Evolutionary conservation across 768 basidiomycete species (phyloP).

Genomic region (Ephemerocybe angulata): DNA sequence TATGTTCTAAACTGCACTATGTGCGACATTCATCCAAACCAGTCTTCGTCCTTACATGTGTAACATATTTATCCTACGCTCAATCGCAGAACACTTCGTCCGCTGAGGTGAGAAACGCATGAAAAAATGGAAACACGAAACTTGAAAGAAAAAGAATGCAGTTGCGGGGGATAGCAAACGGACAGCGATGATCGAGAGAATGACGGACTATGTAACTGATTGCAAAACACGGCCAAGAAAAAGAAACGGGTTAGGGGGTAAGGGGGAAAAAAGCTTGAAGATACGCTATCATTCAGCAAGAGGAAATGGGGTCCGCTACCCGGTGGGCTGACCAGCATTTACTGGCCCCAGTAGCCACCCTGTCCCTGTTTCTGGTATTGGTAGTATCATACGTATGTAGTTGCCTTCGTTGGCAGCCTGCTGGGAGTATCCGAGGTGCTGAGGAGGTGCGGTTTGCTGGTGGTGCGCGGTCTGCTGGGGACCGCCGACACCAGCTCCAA

Average conservation of each 20-base stretch:
- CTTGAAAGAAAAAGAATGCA: conserved; percentile 2
- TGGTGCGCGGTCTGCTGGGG: conserved; percentile 42
- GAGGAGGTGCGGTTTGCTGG: conserved; percentile 45
- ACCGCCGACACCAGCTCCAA: conserved; percentile 35
- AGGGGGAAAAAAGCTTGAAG: conserved; percentile 1
- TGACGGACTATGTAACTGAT: not conserved
- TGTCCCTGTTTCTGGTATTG: conserved; percentile 63
- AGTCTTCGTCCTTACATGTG: not conserved
- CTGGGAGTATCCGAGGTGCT: conserved; percentile 63
- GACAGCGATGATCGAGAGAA: not conserved
- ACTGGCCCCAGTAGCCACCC: conserved; percentile 63
- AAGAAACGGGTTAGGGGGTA: conserved; percentile 11
- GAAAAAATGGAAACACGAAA: conserved; percentile 4
- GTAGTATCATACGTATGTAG: no score
- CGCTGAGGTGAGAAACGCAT: conserved; percentile 2
- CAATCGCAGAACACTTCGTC: no score
- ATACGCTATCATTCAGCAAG: no score
- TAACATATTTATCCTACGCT: no score
- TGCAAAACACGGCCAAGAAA: not conserved
- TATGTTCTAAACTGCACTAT: not conserved
- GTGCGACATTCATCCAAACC: not conserved
- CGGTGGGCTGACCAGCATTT: no score
- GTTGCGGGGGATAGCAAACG: not conserved
- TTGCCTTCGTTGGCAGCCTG: conserved; percentile 58
- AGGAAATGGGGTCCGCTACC: no score